phyloP scores from a whole-genome alignment of 192 early-diverging fungal species.

The Bifiguratus adelaidae region DNA sequence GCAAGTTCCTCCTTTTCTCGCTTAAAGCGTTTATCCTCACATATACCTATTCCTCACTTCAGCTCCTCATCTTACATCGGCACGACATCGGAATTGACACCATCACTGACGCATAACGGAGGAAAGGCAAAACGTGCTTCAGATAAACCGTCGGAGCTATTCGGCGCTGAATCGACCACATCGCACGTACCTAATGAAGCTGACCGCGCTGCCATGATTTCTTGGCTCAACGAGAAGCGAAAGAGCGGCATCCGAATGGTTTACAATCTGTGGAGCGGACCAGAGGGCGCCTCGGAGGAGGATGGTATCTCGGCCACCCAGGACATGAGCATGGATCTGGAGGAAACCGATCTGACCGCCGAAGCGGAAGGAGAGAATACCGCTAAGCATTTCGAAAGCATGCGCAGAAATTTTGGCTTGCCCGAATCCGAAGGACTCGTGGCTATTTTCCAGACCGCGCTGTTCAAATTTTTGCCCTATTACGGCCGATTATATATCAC shows the following conservation, averaged over 20 bases:
- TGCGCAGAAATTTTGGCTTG: conserved; percentile 40
- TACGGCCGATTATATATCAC: conserved; percentile 54
- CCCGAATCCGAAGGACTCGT: conserved; percentile 38
- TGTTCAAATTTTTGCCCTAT: conserved; percentile 36
- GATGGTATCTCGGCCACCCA: too few species aligned
- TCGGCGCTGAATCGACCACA: too few species aligned
- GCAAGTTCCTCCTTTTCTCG: too few species aligned
- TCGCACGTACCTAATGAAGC: too few species aligned
- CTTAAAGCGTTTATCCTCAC: too few species aligned
- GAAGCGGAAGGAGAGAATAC: conserved; percentile 2
- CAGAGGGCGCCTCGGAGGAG: too few species aligned
- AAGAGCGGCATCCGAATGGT: conserved; percentile 16
- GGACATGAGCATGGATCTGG: conserved; percentile 13
- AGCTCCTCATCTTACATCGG: too few species aligned
- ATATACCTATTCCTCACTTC: too few species aligned
- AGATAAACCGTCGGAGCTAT: too few species aligned
- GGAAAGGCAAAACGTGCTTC: too few species aligned
- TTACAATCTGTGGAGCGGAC: conserved; percentile 16
- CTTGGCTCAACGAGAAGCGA: conserved; percentile 18
- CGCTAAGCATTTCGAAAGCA: conserved; percentile 21
- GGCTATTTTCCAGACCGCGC: conserved; percentile 4
- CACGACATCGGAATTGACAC: too few species aligned
- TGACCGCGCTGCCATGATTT: conserved; percentile 9
- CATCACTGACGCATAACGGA: too few species aligned
- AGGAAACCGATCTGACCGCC: conserved; percentile 2